Percentiles rank a stretch among this genome's conserved stretches.
Conservation (phyloP, 2,329 filamentous ascomycete species). For the Coleophoma cylindrospora region DNA sequence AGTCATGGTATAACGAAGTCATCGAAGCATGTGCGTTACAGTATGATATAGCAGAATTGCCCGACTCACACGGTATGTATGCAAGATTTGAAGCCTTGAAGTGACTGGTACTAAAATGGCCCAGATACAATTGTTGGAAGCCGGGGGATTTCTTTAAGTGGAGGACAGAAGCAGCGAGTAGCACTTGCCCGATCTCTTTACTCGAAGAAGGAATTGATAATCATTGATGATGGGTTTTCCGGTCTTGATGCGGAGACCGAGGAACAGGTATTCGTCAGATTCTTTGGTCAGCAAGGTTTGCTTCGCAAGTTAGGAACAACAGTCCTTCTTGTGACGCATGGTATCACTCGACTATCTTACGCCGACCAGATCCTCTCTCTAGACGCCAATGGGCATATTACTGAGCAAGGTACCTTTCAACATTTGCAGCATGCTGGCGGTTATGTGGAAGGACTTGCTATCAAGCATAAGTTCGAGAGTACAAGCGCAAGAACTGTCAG, state of each 20-base stretch:
- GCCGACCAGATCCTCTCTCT: constrained; percentile 35
- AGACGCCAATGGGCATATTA: constrained; percentile 24
- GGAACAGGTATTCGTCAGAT: constrained; percentile 2
- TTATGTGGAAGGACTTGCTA: constrained; percentile 23
- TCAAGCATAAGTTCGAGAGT: neutral
- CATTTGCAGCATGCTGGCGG: constrained; percentile 26
- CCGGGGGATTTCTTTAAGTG: constrained; percentile 21
- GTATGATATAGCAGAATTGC: constrained; percentile 56
- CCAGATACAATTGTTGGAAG: constrained; percentile 19
- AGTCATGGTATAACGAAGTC: constrained; percentile 58
- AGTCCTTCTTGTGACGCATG: constrained; percentile 27
- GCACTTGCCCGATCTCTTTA: constrained; percentile 55
- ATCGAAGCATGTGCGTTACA: constrained; percentile 60
- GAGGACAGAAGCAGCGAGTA: constrained; percentile 41
- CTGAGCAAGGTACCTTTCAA: constrained; percentile 31
- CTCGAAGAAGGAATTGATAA: constrained; percentile 18
- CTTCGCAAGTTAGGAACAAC: constrained; percentile 26
- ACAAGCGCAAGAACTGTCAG: neutral
- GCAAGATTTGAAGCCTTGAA: neutral
- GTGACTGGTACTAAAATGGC: neutral
- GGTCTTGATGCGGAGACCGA: constrained; percentile 12
- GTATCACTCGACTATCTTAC: constrained; percentile 25
- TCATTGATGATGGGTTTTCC: constrained; percentile 13
- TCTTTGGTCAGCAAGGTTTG: constrained; percentile 10
- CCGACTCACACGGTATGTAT: constrained; percentile 54